Percentiles rank a stretch among this genome's conserved stretches.
Evolutionary conservation across 768 basidiomycete genomes (phyloP).

Genomic region (Neoboletus brunneissimus): DNA sequence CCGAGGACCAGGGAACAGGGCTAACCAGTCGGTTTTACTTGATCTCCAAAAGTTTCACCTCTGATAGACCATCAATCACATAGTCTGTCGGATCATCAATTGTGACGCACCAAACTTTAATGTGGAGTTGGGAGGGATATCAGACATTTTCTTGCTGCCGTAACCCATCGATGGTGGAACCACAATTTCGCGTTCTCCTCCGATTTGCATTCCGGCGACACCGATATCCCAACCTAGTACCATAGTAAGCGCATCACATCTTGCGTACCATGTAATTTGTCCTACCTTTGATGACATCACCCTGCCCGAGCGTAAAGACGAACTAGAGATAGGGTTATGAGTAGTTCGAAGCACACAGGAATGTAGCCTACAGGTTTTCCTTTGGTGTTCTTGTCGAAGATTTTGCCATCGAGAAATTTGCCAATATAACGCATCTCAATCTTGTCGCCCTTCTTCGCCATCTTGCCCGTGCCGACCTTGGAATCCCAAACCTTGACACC

Average conservation of each 20-base stretch:
- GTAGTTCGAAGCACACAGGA: slow-evolving; percentile 7
- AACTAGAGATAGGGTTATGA: slow-evolving; percentile 43
- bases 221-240: slow-evolving; percentile 84
- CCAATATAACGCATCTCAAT: slow-evolving; percentile 92
- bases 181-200: slow-evolving; percentile 79
- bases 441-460: slow-evolving; percentile 81
- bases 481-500: slow-evolving; percentile 77
- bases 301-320: slow-evolving; percentile 74
- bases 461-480: slow-evolving; percentile 78
- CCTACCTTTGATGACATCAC: slow-evolving; percentile 89
- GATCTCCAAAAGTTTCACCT: slow-evolving; percentile 70
- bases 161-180: slow-evolving; percentile 72
- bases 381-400: slow-evolving; percentile 79
- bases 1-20: slow-evolving; percentile 13
- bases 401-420: slow-evolving; percentile 71
- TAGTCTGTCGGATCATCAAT: background rate
- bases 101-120: slow-evolving; percentile 69
- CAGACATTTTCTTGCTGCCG: slow-evolving; percentile 56
- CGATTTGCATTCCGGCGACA: slow-evolving; percentile 86
- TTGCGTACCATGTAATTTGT: background rate
- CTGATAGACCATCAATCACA: slow-evolving; percentile 36
- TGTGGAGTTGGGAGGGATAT: slow-evolving; percentile 79
- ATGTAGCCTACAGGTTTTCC: slow-evolving; percentile 72
- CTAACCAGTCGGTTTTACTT: slow-evolving; percentile 40
- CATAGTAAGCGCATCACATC: slow-evolving; percentile 1